phyloP scores from a whole-genome alignment of 352 stramenopile genomes.

The Globisporangium splendens region DNA sequence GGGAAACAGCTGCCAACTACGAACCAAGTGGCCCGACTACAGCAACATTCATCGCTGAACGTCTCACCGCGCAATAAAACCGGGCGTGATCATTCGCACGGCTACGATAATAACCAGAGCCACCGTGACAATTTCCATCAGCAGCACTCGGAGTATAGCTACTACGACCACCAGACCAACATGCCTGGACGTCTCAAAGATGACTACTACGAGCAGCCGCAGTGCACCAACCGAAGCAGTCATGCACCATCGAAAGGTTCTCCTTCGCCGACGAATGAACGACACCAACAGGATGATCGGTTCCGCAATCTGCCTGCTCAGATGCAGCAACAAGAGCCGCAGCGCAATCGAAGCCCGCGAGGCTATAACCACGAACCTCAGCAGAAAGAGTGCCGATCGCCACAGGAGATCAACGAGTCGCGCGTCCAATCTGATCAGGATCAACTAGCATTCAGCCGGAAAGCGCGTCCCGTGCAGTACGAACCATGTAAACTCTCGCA shows the following conservation, averaged over 20 bases:
- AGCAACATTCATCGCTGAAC: slow-evolving; percentile 18
- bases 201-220: slow-evolving; percentile 10
- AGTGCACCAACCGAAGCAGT: slow-evolving; percentile 5
- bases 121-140: slow-evolving; percentile 1
- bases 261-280: slow-evolving; percentile 9
- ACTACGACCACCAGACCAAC: slow-evolving; percentile 16
- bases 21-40: slow-evolving; percentile 1
- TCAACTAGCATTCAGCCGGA: slow-evolving; percentile 75
- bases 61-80: slow-evolving; percentile 28
- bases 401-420: slow-evolving; percentile 58
- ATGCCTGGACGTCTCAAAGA: slow-evolving; percentile 5
- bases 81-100: slow-evolving; percentile 22
- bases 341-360: slow-evolving; percentile 7
- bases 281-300: slow-evolving; percentile 2
- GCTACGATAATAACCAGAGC: slow-evolving; percentile 30
- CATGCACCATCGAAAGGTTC: slow-evolving; percentile 1
- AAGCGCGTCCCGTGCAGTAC: slow-evolving; percentile 69
- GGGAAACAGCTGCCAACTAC: slow-evolving; percentile 11
- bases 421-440: slow-evolving; percentile 53
- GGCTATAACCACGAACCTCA: background rate
- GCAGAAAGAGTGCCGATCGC: slow-evolving; percentile 36
- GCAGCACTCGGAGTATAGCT: too few relatives aligned
- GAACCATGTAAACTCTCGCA: slow-evolving; percentile 82
- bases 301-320: background rate
- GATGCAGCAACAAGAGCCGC: background rate